Conservation (phyloP, 163 green algal genomes). For the Chloroidium sp. region DNA sequence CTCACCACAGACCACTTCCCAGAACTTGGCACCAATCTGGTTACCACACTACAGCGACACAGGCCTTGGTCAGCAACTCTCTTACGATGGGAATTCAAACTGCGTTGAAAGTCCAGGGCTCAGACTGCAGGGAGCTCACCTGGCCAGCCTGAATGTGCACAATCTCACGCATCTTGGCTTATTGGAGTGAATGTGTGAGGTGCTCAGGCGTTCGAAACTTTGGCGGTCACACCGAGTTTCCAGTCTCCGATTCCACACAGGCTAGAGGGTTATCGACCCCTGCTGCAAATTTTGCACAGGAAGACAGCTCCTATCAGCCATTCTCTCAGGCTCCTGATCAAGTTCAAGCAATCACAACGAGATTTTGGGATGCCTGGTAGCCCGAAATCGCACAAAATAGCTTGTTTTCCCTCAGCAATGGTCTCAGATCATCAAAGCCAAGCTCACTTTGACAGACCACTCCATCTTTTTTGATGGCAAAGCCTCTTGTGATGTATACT, state of each 20-base stretch:
- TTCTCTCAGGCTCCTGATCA: neutral
- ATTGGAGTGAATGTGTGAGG: neutral
- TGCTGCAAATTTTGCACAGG: neutral
- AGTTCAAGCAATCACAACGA: neutral
- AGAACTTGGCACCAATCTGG: slow-evolving; percentile 99
- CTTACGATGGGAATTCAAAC: too few species aligned
- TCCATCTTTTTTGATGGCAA: too few species aligned
- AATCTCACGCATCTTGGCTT: slow-evolving; percentile 59
- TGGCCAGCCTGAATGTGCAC: slow-evolving; percentile 66
- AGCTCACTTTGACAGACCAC: too few species aligned
- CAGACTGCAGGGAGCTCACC: neutral
- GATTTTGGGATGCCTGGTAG: too few species aligned
- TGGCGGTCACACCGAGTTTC: too few species aligned
- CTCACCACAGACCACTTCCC: slow-evolving; percentile 82
- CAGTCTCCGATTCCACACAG: neutral
- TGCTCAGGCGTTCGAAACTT: neutral
- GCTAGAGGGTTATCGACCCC: too few species aligned
- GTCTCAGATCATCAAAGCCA: too few species aligned
- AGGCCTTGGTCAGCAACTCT: too few species aligned
- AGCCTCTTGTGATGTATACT: too few species aligned
- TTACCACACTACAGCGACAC: slow-evolving; percentile 51
- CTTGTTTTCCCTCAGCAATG: too few species aligned
- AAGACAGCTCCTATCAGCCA: neutral
- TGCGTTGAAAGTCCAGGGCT: neutral
- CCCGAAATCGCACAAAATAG: too few species aligned